Evolutionary conservation across 2,329 filamentous ascomycete species (phyloP).

Genomic region (Metarhizium sp.): DNA sequence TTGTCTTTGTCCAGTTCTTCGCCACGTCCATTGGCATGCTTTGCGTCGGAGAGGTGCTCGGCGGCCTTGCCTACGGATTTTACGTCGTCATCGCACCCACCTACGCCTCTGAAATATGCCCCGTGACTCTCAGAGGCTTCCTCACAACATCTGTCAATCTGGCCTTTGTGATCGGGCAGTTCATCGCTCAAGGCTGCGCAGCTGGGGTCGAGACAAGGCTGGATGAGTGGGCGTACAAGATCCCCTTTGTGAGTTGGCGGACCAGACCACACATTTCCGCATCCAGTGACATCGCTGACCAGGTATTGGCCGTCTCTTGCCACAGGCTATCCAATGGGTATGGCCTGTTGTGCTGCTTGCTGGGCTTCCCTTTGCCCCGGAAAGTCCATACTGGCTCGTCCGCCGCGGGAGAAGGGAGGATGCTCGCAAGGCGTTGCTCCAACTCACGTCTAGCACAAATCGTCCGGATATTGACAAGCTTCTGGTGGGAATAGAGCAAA

Average conservation of each 20-base stretch:
- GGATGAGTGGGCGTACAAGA: constrained; percentile 36
- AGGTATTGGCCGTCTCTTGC: not conserved
- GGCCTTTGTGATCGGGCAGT: constrained; percentile 53
- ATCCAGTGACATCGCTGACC: not conserved
- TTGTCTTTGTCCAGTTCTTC: constrained; percentile 57
- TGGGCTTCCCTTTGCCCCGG: constrained; percentile 36
- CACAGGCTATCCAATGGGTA: constrained; percentile 38
- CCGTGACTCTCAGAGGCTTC: constrained; percentile 45
- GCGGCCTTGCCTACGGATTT: constrained; percentile 51
- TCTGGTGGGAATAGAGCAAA: constrained; percentile 47
- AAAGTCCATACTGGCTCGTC: constrained; percentile 41
- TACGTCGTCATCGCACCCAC: constrained; percentile 50
- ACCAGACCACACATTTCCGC: not conserved
- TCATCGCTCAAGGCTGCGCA: constrained; percentile 41
- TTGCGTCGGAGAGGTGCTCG: constrained; percentile 51
- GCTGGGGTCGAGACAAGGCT: constrained; percentile 29
- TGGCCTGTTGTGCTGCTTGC: constrained; percentile 36
- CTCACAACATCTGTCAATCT: constrained; percentile 52
- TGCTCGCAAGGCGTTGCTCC: constrained; percentile 28
- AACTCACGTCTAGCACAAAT: constrained; percentile 29
- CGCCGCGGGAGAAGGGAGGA: constrained; percentile 31
- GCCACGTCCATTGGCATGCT: constrained; percentile 44
- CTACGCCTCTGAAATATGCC: constrained; percentile 53
- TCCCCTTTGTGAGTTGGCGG: constrained; percentile 12
- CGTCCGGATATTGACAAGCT: constrained; percentile 24